Evolutionary conservation across 345 rosid genomes (phyloP).

Genomic region (Populus euphratica): DNA sequence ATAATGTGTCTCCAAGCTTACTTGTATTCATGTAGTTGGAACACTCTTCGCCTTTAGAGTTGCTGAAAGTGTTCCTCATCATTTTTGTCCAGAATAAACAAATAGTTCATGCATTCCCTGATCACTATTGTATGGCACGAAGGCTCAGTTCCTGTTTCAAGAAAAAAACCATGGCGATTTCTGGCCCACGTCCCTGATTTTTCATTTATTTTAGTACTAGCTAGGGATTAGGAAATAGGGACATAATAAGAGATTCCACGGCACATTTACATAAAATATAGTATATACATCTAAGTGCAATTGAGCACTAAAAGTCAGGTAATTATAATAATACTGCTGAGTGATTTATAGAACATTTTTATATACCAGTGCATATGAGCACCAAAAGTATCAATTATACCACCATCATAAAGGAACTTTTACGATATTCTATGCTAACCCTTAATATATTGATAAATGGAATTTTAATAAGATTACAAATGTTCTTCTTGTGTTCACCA

Average conservation of each 20-base stretch:
- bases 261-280: background rate
- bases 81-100: background rate
- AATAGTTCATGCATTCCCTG: background rate
- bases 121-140: background rate
- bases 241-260: conserved; percentile 9
- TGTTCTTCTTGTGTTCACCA: background rate
- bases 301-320: conserved; percentile 4
- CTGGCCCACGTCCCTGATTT: background rate
- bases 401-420: conserved; percentile 6
- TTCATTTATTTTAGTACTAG: background rate
- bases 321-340: background rate
- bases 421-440: background rate
- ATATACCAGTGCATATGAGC: conserved; percentile 4
- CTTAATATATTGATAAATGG: background rate
- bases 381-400: conserved; percentile 10
- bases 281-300: background rate
- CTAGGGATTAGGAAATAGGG: conserved; percentile 9
- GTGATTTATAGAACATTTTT: background rate
- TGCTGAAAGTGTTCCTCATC: background rate
- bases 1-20: background rate
- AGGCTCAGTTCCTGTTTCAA: background rate
- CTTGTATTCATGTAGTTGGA: background rate
- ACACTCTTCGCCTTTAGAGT: background rate
- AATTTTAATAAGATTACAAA: background rate
- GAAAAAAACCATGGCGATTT: background rate